Percentiles rank a stretch among this genome's conserved stretches.
Conservation (phyloP, 495 filamentous ascomycete species). For the Penicillium argentinense region DNA sequence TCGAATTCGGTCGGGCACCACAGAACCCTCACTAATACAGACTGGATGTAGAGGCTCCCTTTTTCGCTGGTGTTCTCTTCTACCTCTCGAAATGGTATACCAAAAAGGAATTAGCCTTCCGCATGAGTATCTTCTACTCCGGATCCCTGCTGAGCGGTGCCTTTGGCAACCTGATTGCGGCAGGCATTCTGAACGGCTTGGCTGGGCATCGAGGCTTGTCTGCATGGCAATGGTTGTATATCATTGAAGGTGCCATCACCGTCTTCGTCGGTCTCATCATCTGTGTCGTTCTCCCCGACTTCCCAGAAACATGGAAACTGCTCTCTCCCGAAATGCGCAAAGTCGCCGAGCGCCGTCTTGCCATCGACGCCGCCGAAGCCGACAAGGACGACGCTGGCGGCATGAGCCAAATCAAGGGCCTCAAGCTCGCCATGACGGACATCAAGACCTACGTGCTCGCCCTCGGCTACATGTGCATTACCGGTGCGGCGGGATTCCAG, state of each 20-base stretch:
- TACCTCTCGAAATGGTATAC: slow-evolving; percentile 64
- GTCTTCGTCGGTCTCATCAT: slow-evolving; percentile 40
- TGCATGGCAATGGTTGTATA: slow-evolving; percentile 55
- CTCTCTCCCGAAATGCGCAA: slow-evolving; percentile 48
- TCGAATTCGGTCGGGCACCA: not conserved
- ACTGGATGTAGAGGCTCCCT: slow-evolving; percentile 44
- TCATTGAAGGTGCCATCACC: slow-evolving; percentile 49
- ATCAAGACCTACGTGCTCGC: slow-evolving; percentile 52
- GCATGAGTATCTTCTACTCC: slow-evolving; percentile 67
- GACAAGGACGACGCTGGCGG: slow-evolving; percentile 49
- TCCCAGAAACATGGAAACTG: slow-evolving; percentile 48
- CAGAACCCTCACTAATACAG: not conserved
- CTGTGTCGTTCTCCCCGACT: slow-evolving; percentile 46
- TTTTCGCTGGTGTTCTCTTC: slow-evolving; percentile 52
- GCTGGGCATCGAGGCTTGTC: slow-evolving; percentile 39
- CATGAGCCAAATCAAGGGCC: slow-evolving; percentile 48
- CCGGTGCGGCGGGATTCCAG: slow-evolving; percentile 52
- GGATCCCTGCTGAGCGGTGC: slow-evolving; percentile 62
- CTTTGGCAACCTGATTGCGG: slow-evolving; percentile 63
- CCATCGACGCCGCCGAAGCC: slow-evolving; percentile 47
- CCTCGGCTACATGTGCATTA: slow-evolving; percentile 52
- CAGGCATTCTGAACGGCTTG: slow-evolving; percentile 49
- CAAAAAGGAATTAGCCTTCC: slow-evolving; percentile 53
- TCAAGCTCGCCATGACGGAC: slow-evolving; percentile 53
- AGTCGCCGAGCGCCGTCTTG: slow-evolving; percentile 50